Conservation (phyloP, 192 early-diverging fungal genomes). For the Geosiphon pyriformis region DNA sequence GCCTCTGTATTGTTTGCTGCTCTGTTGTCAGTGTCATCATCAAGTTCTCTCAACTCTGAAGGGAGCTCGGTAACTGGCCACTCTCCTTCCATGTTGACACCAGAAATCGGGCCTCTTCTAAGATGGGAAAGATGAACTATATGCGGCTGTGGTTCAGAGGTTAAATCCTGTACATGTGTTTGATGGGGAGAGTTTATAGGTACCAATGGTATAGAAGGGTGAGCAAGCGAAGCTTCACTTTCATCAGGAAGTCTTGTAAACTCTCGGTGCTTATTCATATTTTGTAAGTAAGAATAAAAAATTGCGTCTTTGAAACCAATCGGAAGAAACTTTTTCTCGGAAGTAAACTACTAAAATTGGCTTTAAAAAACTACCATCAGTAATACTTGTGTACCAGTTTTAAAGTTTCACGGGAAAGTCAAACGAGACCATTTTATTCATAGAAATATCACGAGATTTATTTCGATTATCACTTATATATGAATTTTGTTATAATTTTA, state of each 20-base stretch:
- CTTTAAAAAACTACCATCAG: too few relatives aligned
- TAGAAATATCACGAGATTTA: too few relatives aligned
- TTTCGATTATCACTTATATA: too few relatives aligned
- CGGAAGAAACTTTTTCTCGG: too few relatives aligned
- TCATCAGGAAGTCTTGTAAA: constrained; percentile 17
- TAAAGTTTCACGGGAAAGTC: too few relatives aligned
- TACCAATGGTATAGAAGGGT: constrained; percentile 1
- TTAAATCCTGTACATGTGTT: not conserved
- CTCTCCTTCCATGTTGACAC: constrained; percentile 28
- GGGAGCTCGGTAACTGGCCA: constrained; percentile 42
- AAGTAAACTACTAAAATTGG: too few relatives aligned
- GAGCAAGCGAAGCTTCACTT: not conserved
- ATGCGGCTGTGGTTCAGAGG: not conserved
- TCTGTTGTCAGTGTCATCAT: constrained; percentile 25
- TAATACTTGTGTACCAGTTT: too few relatives aligned
- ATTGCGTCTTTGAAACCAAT: too few relatives aligned
- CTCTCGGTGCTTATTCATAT: constrained; percentile 15
- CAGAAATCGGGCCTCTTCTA: not conserved
- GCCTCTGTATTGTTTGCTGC: constrained; percentile 41
- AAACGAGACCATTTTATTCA: too few relatives aligned
- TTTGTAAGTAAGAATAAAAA: too few relatives aligned
- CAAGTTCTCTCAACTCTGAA: constrained; percentile 33
- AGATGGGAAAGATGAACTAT: not conserved
- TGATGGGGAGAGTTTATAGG: constrained; percentile 1
- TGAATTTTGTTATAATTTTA: too few relatives aligned